Conservation (phyloP, 2,329 filamentous ascomycete genomes). For the Curvularia hawaiiensis region DNA sequence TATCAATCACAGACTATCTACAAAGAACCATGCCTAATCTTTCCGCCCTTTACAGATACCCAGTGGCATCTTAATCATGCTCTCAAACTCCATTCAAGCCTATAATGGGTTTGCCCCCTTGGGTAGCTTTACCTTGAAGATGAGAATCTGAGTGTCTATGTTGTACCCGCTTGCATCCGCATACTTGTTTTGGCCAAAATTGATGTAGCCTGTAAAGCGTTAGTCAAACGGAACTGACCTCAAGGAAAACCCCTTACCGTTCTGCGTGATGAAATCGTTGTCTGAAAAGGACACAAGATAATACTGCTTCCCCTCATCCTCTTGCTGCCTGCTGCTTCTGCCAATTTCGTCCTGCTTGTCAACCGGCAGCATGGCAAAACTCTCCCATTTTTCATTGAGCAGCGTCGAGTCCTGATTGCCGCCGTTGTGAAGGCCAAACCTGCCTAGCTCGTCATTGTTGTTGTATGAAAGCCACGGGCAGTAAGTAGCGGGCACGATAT, state of each 20-base stretch:
- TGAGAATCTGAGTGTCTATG: slow-evolving; percentile 66
- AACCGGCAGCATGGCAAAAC: slow-evolving; percentile 64
- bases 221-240: background rate
- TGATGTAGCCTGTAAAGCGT: slow-evolving; percentile 55
- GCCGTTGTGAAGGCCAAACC: slow-evolving; percentile 72
- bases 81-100: no score
- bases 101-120: slow-evolving; percentile 2
- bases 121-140: slow-evolving; percentile 63
- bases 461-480: slow-evolving; percentile 74
- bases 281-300: slow-evolving; percentile 72
- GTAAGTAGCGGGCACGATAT: slow-evolving; percentile 64
- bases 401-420: slow-evolving; percentile 62
- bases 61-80: background rate
- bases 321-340: slow-evolving; percentile 35
- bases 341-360: slow-evolving; percentile 50
- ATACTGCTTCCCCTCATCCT: slow-evolving; percentile 64
- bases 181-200: slow-evolving; percentile 63
- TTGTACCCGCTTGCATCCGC: slow-evolving; percentile 62
- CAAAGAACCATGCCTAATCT: background rate
- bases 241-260: slow-evolving; percentile 53
- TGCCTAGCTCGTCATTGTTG: slow-evolving; percentile 65
- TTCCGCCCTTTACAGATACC: background rate
- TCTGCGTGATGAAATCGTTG: slow-evolving; percentile 77
- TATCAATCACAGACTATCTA: background rate
- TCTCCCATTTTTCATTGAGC: slow-evolving; percentile 81